A percentile compares a stretch with the other conserved stretches of the same genome.
phyloP scores from a whole-genome alignment of 371 early-diverging fungal species.

The Smittium culicis region DNA sequence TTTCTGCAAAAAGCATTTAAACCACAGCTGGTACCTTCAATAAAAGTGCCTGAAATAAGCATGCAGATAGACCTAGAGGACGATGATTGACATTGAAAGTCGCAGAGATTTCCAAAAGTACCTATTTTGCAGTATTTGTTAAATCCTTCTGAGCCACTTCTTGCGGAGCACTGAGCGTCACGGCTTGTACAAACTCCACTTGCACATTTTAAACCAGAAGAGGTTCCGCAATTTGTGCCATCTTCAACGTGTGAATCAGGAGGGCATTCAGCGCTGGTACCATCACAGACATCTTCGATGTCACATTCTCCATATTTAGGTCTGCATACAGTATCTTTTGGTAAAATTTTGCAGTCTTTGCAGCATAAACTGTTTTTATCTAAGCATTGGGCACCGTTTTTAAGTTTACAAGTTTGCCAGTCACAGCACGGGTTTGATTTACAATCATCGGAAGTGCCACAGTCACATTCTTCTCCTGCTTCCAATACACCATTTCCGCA shows the following conservation, averaged over 20 bases:
- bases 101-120: constrained; percentile 41
- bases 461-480: constrained; percentile 85
- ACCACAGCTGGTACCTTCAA: constrained; percentile 85
- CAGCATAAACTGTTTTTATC: constrained; percentile 78
- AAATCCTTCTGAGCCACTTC: constrained; percentile 36
- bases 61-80: constrained; percentile 38
- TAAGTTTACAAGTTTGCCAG: constrained; percentile 61
- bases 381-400: constrained; percentile 58
- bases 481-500: constrained; percentile 93
- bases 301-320: constrained; percentile 66
- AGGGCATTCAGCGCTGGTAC: constrained; percentile 58
- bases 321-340: constrained; percentile 55
- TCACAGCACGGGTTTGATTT: constrained; percentile 68
- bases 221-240: constrained; percentile 45
- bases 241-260: constrained; percentile 48
- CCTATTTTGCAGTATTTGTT: constrained; percentile 38
- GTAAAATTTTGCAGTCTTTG: constrained; percentile 47
- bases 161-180: constrained; percentile 60
- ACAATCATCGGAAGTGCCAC: constrained; percentile 60
- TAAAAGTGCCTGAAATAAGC: constrained; percentile 58
- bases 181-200: constrained; percentile 79
- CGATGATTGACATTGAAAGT: constrained; percentile 50
- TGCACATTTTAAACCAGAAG: constrained; percentile 48
- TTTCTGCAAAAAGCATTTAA: constrained; percentile 35
- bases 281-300: constrained; percentile 62